Evolutionary conservation across 1,139 yeast species (phyloP).

Genomic region (Meyerozyma sp.): DNA sequence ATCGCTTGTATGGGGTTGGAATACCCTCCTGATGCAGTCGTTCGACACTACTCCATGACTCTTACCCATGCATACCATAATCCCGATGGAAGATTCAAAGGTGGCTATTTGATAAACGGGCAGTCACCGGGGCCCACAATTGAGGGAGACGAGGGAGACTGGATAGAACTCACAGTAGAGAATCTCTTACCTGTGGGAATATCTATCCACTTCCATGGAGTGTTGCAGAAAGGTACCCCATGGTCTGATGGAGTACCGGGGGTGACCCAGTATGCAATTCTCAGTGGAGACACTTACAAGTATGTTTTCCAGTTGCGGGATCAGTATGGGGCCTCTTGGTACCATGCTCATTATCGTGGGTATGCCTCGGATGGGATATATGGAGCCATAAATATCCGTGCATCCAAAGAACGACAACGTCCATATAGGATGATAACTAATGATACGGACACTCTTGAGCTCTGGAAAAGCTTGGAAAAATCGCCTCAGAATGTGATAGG

Average conservation of each 20-base stretch:
- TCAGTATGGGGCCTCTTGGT: conserved; percentile 47
- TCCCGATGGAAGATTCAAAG: conserved; percentile 16
- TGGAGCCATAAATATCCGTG: conserved; percentile 31
- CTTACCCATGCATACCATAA: conserved; percentile 11
- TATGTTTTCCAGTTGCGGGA: conserved; percentile 33
- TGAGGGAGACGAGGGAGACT: conserved; percentile 32
- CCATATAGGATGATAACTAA: conserved; percentile 20
- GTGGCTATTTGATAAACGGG: conserved; percentile 25
- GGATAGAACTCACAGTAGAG: conserved; percentile 20
- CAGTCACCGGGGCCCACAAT: conserved; percentile 32
- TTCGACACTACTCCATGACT: conserved; percentile 8
- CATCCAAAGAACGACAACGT: conserved; percentile 14
- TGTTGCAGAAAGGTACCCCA: conserved; percentile 33
- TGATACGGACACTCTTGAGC: conserved; percentile 8
- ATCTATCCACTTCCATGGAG: conserved; percentile 45
- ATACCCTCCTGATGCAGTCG: conserved; percentile 4
- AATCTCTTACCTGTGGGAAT: conserved; percentile 27
- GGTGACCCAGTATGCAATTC: conserved; percentile 36
- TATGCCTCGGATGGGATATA: conserved; percentile 46
- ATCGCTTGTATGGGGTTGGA: background rate
- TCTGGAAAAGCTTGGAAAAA: conserved; percentile 15
- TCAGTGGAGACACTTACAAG: conserved; percentile 26
- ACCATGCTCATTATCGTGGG: conserved; percentile 45
- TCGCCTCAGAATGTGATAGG: conserved; percentile 18
- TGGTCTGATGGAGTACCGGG: conserved; percentile 41